Percentiles rank a stretch among this genome's conserved stretches.
phyloP scores from a whole-genome alignment of 2,329 filamentous ascomycete genomes.

The Penicillium paneum region DNA sequence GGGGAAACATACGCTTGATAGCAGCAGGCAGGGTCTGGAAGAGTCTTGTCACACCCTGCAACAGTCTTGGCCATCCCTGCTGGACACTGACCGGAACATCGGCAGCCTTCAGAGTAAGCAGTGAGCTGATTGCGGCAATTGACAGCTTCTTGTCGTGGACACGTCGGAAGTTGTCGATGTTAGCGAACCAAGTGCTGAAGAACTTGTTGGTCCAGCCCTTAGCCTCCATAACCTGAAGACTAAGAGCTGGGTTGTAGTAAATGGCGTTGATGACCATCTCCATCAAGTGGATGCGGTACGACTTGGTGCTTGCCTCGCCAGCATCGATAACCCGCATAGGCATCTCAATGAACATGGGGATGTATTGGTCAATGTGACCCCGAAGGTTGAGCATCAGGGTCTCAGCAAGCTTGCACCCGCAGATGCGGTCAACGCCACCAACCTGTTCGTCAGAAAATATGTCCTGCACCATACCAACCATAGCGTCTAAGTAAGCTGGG shows the following conservation, averaged over 20 bases:
- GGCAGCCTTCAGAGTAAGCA: conserved; percentile 73
- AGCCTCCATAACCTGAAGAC: conserved; percentile 81
- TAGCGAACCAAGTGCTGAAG: conserved; percentile 97
- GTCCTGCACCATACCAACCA: conserved; percentile 90
- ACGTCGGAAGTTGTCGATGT: conserved; percentile 85
- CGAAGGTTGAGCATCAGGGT: conserved; percentile 95
- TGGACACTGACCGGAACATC: conserved; percentile 91
- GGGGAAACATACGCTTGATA: conserved; percentile 65
- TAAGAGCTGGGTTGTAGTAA: conserved; percentile 89
- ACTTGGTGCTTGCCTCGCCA: conserved; percentile 81
- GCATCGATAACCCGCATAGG: conserved; percentile 75
- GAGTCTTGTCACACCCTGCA: conserved; percentile 82
- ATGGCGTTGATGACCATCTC: conserved; percentile 98
- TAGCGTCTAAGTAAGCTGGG: conserved; percentile 78
- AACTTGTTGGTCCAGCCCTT: conserved; percentile 98
- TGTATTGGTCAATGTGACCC: conserved; percentile 80
- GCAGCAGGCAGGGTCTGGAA: conserved; percentile 90
- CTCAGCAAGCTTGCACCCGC: conserved; percentile 95
- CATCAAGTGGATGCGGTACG: conserved; percentile 93
- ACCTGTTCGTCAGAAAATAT: conserved; percentile 94
- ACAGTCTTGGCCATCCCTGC: conserved; percentile 87
- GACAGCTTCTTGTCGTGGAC: conserved; percentile 99
- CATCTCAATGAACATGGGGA: conserved; percentile 83
- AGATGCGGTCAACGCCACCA: conserved; percentile 89
- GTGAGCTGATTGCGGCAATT: conserved; percentile 84